Evolutionary conservation across 2,329 filamentous ascomycete species (phyloP).

Genomic region (Hymenoscyphus occultus): DNA sequence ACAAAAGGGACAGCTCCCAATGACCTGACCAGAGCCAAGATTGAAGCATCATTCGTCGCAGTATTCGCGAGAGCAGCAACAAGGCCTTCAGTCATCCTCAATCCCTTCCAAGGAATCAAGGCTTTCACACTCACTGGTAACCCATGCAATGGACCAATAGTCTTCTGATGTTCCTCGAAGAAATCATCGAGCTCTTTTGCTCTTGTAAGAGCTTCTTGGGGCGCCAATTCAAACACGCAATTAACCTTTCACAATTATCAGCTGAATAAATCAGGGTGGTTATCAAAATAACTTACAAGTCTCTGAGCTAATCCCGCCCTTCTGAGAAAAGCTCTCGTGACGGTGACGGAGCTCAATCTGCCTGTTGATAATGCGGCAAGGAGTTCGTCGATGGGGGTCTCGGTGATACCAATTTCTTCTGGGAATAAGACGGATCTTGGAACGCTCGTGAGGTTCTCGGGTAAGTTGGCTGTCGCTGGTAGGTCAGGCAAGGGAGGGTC

Average conservation of each 20-base stretch:
- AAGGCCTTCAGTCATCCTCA: constrained; percentile 14
- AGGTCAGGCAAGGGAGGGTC: not conserved
- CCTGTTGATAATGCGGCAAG: not conserved
- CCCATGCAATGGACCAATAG: constrained; percentile 59
- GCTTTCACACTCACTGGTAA: constrained; percentile 48
- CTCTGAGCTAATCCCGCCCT: not conserved
- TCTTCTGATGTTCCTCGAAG: constrained; percentile 29
- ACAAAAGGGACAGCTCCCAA: constrained; percentile 55
- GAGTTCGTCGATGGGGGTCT: not conserved
- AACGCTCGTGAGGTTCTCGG: not conserved
- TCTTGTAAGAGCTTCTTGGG: constrained; percentile 16
- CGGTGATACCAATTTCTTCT: constrained; percentile 5
- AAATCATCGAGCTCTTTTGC: constrained; percentile 20
- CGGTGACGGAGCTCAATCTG: not conserved
- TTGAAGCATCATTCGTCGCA: constrained; percentile 16
- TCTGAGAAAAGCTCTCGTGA: not conserved
- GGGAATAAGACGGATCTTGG: not conserved
- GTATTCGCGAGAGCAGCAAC: constrained; percentile 15
- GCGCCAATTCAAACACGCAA: constrained; percentile 25
- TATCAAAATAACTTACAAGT: not conserved
- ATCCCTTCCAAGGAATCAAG: constrained; percentile 14
- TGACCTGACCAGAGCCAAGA: constrained; percentile 13
- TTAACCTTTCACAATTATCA: constrained; percentile 37
- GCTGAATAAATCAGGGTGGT: not conserved
- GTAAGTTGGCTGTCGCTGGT: not conserved